phyloP scores from a whole-genome alignment of 2,329 filamentous ascomycete genomes.

The Phoma sp. region DNA sequence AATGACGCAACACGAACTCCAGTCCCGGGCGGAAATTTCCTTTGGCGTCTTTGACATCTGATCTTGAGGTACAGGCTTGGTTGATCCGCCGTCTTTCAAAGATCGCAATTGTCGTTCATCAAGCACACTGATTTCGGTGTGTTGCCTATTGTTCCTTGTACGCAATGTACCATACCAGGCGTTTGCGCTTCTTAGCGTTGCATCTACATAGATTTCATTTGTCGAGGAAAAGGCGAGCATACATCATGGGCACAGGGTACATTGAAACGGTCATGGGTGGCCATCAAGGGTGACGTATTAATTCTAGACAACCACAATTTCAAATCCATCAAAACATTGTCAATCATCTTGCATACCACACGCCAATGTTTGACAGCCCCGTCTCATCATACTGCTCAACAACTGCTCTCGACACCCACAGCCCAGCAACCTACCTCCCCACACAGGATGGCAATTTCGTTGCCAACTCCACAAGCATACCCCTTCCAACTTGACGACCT shows the following conservation, averaged over 20 bases:
- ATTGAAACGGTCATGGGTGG: neutral
- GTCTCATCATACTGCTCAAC: neutral
- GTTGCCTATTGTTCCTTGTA: neutral
- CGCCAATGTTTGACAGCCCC: neutral
- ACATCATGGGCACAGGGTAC: neutral
- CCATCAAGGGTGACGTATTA: neutral
- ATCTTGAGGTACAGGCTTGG: neutral
- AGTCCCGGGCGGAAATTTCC: neutral
- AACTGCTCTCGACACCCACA: neutral
- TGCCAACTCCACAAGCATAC: neutral
- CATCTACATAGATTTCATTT: neutral
- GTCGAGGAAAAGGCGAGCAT: neutral
- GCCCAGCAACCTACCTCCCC: neutral
- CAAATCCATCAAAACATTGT: neutral
- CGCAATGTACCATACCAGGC: neutral
- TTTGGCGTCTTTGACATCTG: slow-evolving; percentile 2
- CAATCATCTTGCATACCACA: neutral
- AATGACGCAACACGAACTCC: slow-evolving; percentile 11
- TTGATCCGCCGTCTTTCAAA: neutral
- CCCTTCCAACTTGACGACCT: neutral
- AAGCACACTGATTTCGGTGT: neutral
- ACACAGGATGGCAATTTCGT: neutral
- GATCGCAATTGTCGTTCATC: neutral
- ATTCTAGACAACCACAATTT: neutral
- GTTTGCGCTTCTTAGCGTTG: neutral